phyloP scores from a whole-genome alignment of 345 rosid species.

The Anastatica hierochuntica region DNA sequence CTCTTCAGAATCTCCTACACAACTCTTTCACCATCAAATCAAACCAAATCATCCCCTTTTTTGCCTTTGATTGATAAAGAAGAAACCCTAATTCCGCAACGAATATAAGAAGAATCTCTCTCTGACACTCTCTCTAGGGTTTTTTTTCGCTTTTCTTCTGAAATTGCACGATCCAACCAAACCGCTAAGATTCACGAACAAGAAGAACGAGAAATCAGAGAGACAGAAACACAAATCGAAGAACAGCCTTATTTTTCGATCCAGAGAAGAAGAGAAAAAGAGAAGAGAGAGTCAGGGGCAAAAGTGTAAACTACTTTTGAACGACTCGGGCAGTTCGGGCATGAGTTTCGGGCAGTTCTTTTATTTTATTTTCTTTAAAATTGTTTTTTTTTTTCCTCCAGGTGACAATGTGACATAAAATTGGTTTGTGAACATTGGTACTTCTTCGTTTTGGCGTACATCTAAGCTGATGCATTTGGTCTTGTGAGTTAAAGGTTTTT shows the following conservation, averaged over 20 bases:
- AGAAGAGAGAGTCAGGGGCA: constrained; percentile 12
- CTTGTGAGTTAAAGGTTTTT: too few species aligned
- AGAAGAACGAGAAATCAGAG: constrained; percentile 27
- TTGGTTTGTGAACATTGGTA: too few species aligned
- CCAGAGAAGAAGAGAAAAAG: constrained; percentile 4
- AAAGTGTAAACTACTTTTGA: constrained; percentile 21
- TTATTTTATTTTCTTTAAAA: too few species aligned
- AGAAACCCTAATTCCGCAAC: constrained; percentile 32
- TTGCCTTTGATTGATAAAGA: too few species aligned
- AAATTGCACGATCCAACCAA: constrained; percentile 14
- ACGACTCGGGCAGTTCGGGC: constrained; percentile 41
- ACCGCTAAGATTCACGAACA: constrained; percentile 16
- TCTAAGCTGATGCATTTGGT: too few species aligned
- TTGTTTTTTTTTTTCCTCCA: too few species aligned
- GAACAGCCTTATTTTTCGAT: too few species aligned
- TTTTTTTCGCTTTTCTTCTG: too few species aligned
- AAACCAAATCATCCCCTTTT: background rate
- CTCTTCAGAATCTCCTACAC: too few species aligned
- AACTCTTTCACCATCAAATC: constrained; percentile 16
- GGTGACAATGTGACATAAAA: too few species aligned
- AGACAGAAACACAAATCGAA: constrained; percentile 7
- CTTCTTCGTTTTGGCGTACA: too few species aligned
- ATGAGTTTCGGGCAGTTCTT: constrained; percentile 26
- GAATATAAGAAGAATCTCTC: background rate
- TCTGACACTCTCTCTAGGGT: background rate